Percentiles rank a stretch among this genome's conserved stretches.
phyloP scores from a whole-genome alignment of 2,329 filamentous ascomycete species.

The Neodidymelliopsis sp. region DNA sequence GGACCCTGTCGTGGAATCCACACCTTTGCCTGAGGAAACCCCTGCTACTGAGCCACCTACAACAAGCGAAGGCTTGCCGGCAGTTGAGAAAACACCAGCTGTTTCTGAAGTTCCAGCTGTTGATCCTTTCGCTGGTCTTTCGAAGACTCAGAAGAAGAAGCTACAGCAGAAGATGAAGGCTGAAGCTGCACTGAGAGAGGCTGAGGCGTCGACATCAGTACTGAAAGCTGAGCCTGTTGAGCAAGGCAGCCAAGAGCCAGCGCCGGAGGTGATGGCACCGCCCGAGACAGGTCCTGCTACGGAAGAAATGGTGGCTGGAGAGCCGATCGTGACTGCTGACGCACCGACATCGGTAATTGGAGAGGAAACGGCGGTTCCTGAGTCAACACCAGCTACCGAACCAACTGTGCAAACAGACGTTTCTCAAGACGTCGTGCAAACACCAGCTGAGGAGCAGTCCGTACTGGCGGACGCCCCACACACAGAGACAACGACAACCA shows the following conservation, averaged over 20 bases:
- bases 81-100: neutral
- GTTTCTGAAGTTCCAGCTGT: neutral
- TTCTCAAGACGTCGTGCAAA: neutral
- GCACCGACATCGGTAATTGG: neutral
- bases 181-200: constrained; percentile 16
- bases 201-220: neutral
- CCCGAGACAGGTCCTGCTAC: neutral
- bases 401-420: neutral
- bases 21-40: no score
- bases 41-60: no score
- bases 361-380: neutral
- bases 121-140: constrained; percentile 5
- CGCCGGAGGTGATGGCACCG: neutral
- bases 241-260: neutral
- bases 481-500: neutral
- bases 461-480: neutral
- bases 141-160: constrained; percentile 30
- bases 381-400: neutral
- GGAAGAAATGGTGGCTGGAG: neutral
- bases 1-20: no score
- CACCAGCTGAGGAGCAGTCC: neutral
- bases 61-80: no score
- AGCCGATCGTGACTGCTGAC: no score
- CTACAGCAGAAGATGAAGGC: constrained; percentile 25
- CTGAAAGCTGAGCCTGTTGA: neutral